Percentiles rank a stretch among this genome's conserved stretches.
Conservation (phyloP, 1,139 yeast species). For the Zygotorulaspora mrakii region DNA sequence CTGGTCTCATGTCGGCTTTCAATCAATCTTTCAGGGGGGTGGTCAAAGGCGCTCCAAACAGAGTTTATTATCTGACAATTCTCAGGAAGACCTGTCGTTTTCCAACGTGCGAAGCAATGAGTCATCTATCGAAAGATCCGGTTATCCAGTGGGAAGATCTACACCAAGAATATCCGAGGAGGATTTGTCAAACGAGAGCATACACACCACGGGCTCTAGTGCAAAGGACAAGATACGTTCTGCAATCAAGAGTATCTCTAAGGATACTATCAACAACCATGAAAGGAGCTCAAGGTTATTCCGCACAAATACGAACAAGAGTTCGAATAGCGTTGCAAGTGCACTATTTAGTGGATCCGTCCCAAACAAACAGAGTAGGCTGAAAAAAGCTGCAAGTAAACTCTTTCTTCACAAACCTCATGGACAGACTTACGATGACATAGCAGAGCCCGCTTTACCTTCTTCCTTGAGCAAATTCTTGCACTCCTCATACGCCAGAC, state of each 20-base stretch:
- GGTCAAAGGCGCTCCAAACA: conserved; percentile 20
- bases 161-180: conserved; percentile 15
- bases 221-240: conserved; percentile 14
- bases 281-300: conserved; percentile 15
- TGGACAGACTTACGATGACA: conserved; percentile 21
- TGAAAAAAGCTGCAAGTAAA: conserved; percentile 21
- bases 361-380: conserved; percentile 11
- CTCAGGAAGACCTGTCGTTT: conserved; percentile 10
- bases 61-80: conserved; percentile 13
- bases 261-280: conserved; percentile 10
- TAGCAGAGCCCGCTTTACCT: conserved; percentile 25
- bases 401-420: conserved; percentile 26
- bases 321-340: conserved; percentile 10
- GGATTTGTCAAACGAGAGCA: conserved; percentile 13
- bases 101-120: conserved; percentile 10
- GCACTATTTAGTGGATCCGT: conserved; percentile 12
- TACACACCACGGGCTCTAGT: conserved; percentile 15
- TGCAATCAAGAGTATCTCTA: conserved; percentile 12
- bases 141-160: too few relatives aligned
- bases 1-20: conserved; percentile 37
- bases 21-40: conserved; percentile 31
- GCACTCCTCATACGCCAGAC: conserved; percentile 33
- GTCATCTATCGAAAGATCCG: conserved; percentile 6
- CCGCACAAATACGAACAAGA: conserved; percentile 12
- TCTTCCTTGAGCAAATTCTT: conserved; percentile 32